Conservation (phyloP, 768 basidiomycete species). For the Cyathus striatus region DNA sequence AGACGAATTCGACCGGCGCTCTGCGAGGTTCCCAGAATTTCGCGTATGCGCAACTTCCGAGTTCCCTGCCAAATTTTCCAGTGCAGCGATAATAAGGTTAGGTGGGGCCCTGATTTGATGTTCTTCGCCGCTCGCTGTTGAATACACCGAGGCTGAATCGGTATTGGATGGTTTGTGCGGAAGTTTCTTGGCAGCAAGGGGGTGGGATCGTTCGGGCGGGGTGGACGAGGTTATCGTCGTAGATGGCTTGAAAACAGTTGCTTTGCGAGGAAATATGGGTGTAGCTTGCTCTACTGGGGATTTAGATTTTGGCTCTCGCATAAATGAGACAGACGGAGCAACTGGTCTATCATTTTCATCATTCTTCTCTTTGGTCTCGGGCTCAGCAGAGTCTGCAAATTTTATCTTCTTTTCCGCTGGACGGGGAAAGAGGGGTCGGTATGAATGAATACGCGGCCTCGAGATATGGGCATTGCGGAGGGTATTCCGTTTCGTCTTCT, state of each 20-base stretch:
- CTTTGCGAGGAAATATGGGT: no score
- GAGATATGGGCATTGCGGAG: conserved; percentile 30
- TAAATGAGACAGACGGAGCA: background rate
- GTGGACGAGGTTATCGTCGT: no score
- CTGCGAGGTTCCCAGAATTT: conserved; percentile 9
- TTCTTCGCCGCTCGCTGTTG: conserved; percentile 24
- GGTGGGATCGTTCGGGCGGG: no score
- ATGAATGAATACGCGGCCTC: conserved; percentile 14
- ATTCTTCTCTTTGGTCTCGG: conserved; percentile 2
- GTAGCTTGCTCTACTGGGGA: no score
- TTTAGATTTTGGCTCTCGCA: background rate
- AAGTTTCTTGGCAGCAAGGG: conserved; percentile 7
- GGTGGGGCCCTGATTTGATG: conserved; percentile 18
- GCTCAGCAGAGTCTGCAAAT: conserved; percentile 20
- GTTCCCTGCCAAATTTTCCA: conserved; percentile 16
- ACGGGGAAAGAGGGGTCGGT: conserved; percentile 20
- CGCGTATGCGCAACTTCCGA: conserved; percentile 10
- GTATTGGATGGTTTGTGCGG: conserved; percentile 22
- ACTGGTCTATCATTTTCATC: conserved; percentile 1
- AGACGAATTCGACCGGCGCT: conserved; percentile 13
- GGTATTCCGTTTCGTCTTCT: conserved; percentile 33
- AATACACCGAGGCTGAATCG: conserved; percentile 21
- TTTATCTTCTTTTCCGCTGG: conserved; percentile 31
- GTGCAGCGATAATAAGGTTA: conserved; percentile 31
- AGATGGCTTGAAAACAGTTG: no score